Conservation (phyloP, 2,329 filamentous ascomycete genomes). For the Microcyclospora tardicrescens region DNA sequence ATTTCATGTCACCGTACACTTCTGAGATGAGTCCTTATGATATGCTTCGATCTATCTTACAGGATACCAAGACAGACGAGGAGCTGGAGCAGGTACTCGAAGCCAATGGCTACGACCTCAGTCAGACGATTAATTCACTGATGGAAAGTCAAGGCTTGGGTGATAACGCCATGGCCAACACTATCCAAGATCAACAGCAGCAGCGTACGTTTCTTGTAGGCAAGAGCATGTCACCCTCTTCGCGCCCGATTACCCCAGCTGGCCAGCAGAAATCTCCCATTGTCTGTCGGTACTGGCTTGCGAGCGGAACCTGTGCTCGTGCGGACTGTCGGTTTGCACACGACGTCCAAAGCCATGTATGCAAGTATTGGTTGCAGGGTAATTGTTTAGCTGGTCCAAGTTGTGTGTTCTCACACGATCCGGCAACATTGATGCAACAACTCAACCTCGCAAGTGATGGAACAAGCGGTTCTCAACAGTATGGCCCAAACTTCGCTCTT, state of each 20-base stretch:
- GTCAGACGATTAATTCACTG: constrained; percentile 76
- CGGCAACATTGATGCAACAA: constrained; percentile 70
- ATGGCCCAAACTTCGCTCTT: constrained; percentile 59
- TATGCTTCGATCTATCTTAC: constrained; percentile 88
- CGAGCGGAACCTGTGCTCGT: constrained; percentile 85
- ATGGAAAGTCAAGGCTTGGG: constrained; percentile 58
- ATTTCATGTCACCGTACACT: constrained; percentile 57
- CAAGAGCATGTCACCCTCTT: constrained; percentile 68
- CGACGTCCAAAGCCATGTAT: constrained; percentile 87
- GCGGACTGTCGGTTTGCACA: constrained; percentile 97
- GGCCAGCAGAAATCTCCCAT: constrained; percentile 70
- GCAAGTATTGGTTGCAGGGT: constrained; percentile 98
- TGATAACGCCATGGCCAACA: constrained; percentile 17
- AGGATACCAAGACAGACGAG: constrained; percentile 77
- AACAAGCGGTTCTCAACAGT: constrained; percentile 47
- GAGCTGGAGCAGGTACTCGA: constrained; percentile 89
- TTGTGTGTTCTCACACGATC: constrained; percentile 96
- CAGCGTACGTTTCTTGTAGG: constrained; percentile 63
- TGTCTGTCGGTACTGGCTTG: constrained; percentile 94
- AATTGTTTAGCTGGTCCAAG: constrained; percentile 88
- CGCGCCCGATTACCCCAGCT: constrained; percentile 61
- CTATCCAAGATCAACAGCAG: constrained; percentile 33
- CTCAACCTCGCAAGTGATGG: constrained; percentile 54
- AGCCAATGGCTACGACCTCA: constrained; percentile 81
- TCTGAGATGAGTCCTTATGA: constrained; percentile 96